Percentiles rank a stretch among this genome's conserved stretches.
Evolutionary conservation across 768 basidiomycete species (phyloP).

Genomic region (Gloeophyllum trabeum): DNA sequence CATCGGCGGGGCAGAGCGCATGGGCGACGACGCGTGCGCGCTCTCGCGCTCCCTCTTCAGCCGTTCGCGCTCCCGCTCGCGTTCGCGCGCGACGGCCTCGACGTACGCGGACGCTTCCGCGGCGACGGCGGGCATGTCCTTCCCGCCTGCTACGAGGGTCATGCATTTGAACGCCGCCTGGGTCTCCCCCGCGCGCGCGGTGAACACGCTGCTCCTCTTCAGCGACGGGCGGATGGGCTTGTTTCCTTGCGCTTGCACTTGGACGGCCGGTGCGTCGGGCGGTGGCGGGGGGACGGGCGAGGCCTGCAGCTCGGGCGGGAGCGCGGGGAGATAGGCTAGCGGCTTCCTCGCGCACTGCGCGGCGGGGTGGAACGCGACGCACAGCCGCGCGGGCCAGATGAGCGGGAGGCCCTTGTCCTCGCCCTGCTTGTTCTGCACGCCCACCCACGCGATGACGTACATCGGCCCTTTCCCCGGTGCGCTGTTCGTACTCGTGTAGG

Average conservation of each 20-base stretch:
- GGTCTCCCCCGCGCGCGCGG: too few relatives aligned
- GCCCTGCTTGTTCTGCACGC: constrained; percentile 66
- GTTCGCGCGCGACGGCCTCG: constrained; percentile 63
- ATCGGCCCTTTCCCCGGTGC: constrained; percentile 6
- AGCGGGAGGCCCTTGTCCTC: constrained; percentile 72
- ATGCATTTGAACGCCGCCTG: too few relatives aligned
- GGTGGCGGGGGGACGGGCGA: constrained; percentile 22
- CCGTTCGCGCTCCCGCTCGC: constrained; percentile 69
- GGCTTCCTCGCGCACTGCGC: constrained; percentile 26
- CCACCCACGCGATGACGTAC: constrained; percentile 65
- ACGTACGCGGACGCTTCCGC: constrained; percentile 59
- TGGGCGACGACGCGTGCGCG: constrained; percentile 10
- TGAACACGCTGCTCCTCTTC: too few relatives aligned
- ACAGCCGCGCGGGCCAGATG: constrained; percentile 61
- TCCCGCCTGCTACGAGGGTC: background rate
- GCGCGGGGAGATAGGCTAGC: constrained; percentile 47
- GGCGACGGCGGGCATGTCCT: constrained; percentile 34
- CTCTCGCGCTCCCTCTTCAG: constrained; percentile 56
- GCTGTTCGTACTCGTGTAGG: background rate
- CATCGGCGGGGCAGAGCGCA: background rate
- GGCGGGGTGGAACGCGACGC: constrained; percentile 30
- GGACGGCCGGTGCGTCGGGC: constrained; percentile 4
- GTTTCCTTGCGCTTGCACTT: too few relatives aligned
- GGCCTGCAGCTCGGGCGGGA: constrained; percentile 51
- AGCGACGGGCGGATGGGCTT: too few relatives aligned